Base-by-base conservation (phyloP, 305 asterid species). In the Plantago coronopus region DNA sequence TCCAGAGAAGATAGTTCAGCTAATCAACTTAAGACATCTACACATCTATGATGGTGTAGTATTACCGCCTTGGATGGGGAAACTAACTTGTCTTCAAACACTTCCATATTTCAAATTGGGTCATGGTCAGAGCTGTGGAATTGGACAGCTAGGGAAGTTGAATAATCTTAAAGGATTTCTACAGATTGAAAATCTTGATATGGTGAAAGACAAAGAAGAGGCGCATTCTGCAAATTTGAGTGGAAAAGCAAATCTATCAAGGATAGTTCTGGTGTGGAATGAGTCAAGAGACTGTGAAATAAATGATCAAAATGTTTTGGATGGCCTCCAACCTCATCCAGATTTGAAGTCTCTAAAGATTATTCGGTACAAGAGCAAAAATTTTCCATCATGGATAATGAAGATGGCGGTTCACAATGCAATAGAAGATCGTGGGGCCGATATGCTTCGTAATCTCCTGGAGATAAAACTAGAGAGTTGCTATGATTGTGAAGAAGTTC, bases 11-110 rank as follows among this genome's bases (percentile, higher is more conserved):
- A 20, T 49, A 20, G 25, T 10, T 16, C 16, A 19, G 14, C 12
- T 49, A 7, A 7, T 49, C 25, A 49, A 31, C 10, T 49, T 49
- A 19, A 20, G 55, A 25, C 55, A 49, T 20, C 16, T 49, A 0
- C n/a, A 49, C 25, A 11, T 3, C 12, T 0, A 0, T 8, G 17
- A 3, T 0, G 7, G 12, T 25, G 3, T 16, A 10, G 7, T n/a
- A 20, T 49, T 49, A 20, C 55, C 55, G 4, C 55, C 55, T 8
- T 11, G 16, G 31, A 49, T 49, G 16, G 55, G 29, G 7, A 49
- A 49, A 20, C 16, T 49, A 16, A 20, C 55, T 49, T 49, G n/a
- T 49, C 55, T 49, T 49, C 29, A 25, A 49, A 49, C 55, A 49
- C 17, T 49, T 3, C 15, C 22, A 49, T 5, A 1, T 12, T 49